phyloP scores from a whole-genome alignment of 2,329 filamentous ascomycete species.

The Penicillium sp. region DNA sequence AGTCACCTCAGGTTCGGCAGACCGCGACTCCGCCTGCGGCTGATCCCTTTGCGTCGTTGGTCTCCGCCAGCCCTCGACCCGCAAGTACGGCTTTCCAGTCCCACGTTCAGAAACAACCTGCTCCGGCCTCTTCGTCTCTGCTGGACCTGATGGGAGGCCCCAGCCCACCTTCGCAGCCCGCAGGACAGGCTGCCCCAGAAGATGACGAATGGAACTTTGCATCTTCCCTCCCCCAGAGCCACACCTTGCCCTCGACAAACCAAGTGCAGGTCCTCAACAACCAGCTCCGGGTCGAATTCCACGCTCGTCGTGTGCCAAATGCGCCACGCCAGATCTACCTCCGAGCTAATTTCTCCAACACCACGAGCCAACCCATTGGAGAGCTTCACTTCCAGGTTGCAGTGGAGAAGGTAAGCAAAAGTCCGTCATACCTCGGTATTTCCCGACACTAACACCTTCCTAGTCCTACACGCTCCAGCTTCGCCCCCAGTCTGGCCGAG shows the following conservation, averaged over 20 bases:
- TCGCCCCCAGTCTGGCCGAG: constrained; percentile 79
- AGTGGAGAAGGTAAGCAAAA: constrained; percentile 74
- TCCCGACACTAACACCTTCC: background rate
- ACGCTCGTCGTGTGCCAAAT: constrained; percentile 60
- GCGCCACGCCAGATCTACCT: constrained; percentile 64
- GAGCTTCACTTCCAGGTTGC: constrained; percentile 90
- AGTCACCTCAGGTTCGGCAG: constrained; percentile 30
- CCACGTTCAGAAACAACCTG: constrained; percentile 21
- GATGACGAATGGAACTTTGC: constrained; percentile 96
- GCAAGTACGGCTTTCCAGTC: constrained; percentile 38
- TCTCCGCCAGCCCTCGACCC: constrained; percentile 53
- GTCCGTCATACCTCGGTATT: background rate
- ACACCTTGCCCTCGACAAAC: constrained; percentile 59
- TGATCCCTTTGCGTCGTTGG: constrained; percentile 63
- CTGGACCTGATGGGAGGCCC: constrained; percentile 33
- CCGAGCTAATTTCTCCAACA: constrained; percentile 81
- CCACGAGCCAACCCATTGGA: constrained; percentile 66
- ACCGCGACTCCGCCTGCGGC: constrained; percentile 42
- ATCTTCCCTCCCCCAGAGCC: constrained; percentile 71
- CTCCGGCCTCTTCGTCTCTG: constrained; percentile 29
- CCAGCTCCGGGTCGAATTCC: constrained; percentile 70
- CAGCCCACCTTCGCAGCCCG: constrained; percentile 23
- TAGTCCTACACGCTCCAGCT: constrained; percentile 63
- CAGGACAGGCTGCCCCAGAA: constrained; percentile 45
- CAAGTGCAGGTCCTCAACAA: constrained; percentile 69